These are phyloP conservation scores for Periconia sp. DNA, from an alignment of 2,329 filamentous ascomycete genomes.

Conservation along the genomic window DNA sequence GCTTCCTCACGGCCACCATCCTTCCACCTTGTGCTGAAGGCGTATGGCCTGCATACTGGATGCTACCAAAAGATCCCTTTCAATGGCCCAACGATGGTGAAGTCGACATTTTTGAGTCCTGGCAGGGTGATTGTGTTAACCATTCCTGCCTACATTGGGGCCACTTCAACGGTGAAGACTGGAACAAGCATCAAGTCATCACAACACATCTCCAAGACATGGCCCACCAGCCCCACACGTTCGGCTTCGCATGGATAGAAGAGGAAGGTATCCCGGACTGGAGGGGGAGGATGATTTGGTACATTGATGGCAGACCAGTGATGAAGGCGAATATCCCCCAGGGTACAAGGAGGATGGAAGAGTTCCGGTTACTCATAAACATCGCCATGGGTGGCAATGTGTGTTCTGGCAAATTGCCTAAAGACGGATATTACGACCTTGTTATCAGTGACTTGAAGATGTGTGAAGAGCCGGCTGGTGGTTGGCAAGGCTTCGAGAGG, in stretches of 20 bases:
- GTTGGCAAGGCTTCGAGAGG: slow-evolving; percentile 61
- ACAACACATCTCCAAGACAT: slow-evolving; percentile 60
- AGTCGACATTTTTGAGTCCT: slow-evolving; percentile 66
- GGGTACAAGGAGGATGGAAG: slow-evolving; percentile 61
- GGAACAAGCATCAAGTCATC: slow-evolving; percentile 62
- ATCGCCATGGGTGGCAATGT: slow-evolving; percentile 69
- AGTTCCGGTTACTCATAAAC: slow-evolving; percentile 64
- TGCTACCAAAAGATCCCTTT: slow-evolving; percentile 64
- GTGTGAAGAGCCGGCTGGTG: slow-evolving; percentile 60
- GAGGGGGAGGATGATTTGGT: slow-evolving; percentile 61
- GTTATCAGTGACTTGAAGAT: slow-evolving; percentile 60
- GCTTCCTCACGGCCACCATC: slow-evolving; percentile 60
- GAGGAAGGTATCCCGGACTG: slow-evolving; percentile 49
- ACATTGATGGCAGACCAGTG: slow-evolving; percentile 62
- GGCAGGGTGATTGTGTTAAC: slow-evolving; percentile 64
- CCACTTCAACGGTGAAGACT: slow-evolving; percentile 59
- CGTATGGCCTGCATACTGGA: slow-evolving; percentile 69
- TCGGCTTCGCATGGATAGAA: slow-evolving; percentile 64
- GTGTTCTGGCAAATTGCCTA: slow-evolving; percentile 58
- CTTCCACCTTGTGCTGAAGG: slow-evolving; percentile 61
- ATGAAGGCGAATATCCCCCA: slow-evolving; percentile 63
- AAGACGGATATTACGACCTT: slow-evolving; percentile 63
- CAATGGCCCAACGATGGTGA: slow-evolving; percentile 66
- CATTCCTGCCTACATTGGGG: slow-evolving; percentile 67
- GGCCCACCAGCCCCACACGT: slow-evolving; percentile 54